A percentile compares a stretch with the other conserved stretches of the same genome.
phyloP scores from a whole-genome alignment of 495 filamentous ascomycete species.

The Aspergillus avenaceus region DNA sequence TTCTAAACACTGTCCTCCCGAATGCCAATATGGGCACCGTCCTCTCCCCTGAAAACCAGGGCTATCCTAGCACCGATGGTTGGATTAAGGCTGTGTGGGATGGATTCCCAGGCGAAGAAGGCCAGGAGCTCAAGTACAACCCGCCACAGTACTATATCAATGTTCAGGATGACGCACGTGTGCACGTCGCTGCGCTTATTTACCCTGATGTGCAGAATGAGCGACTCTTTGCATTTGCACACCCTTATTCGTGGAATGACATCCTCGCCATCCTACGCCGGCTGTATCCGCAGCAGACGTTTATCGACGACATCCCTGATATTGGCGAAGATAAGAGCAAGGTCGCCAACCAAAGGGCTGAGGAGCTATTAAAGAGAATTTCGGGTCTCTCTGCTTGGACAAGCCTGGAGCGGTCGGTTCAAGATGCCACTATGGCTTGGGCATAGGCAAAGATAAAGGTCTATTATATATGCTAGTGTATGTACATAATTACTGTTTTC shows the following conservation, averaged over 20 bases:
- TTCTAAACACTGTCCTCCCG: constrained; percentile 48
- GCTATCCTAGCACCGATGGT: too few relatives aligned
- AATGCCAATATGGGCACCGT: constrained; percentile 22
- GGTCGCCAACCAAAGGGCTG: background rate
- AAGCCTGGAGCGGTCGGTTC: background rate
- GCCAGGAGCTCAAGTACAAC: background rate
- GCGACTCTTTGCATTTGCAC: constrained; percentile 43
- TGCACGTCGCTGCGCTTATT: constrained; percentile 46
- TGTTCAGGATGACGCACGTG: constrained; percentile 42
- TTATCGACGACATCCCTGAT: background rate
- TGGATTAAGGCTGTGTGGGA: too few relatives aligned
- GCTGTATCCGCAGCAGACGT: background rate
- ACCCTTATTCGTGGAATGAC: constrained; percentile 32
- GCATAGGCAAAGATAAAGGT: too few relatives aligned
- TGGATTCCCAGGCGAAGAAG: too few relatives aligned
- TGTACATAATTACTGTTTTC: too few relatives aligned
- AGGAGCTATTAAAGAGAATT: background rate
- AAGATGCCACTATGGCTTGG: too few relatives aligned
- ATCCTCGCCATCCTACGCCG: constrained; percentile 9
- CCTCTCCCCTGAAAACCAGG: too few relatives aligned
- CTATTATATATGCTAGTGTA: too few relatives aligned
- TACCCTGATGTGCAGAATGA: constrained; percentile 33
- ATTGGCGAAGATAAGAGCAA: background rate
- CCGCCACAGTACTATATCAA: constrained; percentile 34
- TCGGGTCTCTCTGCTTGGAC: background rate